Evolutionary conservation across 163 green algal species (phyloP), one percentile per base, ranked within the genome.

Genomic region (Chlamydomonas reinhardtii): DNA sequence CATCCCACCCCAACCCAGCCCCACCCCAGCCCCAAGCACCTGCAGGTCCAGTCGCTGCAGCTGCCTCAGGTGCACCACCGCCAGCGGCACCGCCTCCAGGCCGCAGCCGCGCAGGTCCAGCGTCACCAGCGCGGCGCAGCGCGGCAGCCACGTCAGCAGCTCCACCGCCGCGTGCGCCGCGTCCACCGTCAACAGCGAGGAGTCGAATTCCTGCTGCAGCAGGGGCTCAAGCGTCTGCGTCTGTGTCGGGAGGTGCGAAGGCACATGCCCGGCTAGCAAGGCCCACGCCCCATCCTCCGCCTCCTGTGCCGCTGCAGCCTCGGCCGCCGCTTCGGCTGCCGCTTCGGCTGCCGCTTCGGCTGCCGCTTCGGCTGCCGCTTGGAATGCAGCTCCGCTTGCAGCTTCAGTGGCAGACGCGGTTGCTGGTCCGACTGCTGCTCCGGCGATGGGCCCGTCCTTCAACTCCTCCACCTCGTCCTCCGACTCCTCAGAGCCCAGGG

Each of bases 71-170:
- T 85, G 79, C 20, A 64, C 32, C 4, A 85, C 79, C 4, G 68
- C 79, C 39, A 85, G 68, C 32, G 79, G 79, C 52, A 85, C 79
- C 14, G 79, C 79, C 68, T 77, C 79, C 52, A 85, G 52, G 2
- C 79, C 79, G 79, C 79, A 85, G 79, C 27, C 17, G 20, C 32
- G 17, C 27, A 85, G 48, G 68, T 85, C 79, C 68, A 85, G 79
- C n/a, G 52, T 61, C 6, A 69, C 61, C 2, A 48, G 25, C 0
- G 4, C 25, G 27, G 25, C 29, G 62, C 62, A 70, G 25, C 62
- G 62, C 27, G 66, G 66, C 66, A 73, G 66, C 66, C 31, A 73
- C 31, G 31, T 72, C 43, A 70, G 79, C 32, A 85, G 79, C 68
- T 85, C 79, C 52, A 85, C 79, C 0, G 73, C 29, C 3, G 79